Base-by-base conservation (phyloP, 345 rosid species). In the Rhizophora apiculata region DNA sequence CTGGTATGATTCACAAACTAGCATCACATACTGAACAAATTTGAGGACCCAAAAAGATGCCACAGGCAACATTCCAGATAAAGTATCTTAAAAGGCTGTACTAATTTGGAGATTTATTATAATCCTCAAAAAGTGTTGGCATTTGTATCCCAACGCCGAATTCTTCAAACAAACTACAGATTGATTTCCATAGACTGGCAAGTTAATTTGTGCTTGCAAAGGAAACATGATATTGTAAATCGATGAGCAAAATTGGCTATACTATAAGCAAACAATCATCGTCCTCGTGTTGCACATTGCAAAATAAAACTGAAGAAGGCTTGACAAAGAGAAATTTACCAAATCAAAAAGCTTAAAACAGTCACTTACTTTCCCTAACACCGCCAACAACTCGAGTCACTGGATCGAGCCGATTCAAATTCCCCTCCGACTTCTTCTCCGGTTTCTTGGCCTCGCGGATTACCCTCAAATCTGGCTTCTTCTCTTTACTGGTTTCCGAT, bases 371-470 rank as follows among this genome's bases (percentile, higher is more conserved):
- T 69, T 82, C 73, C 78, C 84, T 76, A 34, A 80, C 74, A 39
- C 87, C 89, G 39, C 69, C 74, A 39, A 85, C 64, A 32, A 76
- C 77, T 52, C 63, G 82, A 56, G 84, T 83, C 30, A 78, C 76
- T 3, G 84, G 89, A 79, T 88, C 91, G 48, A 88, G 72, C 71
- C 88, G 85, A 68, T 86, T 76, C 81, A 88, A 78, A 74, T 79
- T 88, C 37, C 72, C 63, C 18, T 63, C 72, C 49, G 67, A 53
- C 22, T 56, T 81, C 64, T 78, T 82, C 62, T 53, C 73, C 51
- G 32, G 52, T 51, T 56, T 67, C 24, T n/a, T 59, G 20, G 54
- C 10, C 66, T 52, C 65, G 20, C 26, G 22, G 31, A 26, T 32
- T 20, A 15, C 48, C 57, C 19, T 24, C 16, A 46, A 6, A 52